Base-by-base conservation (phyloP, 2,329 filamentous ascomycete genomes). In the Aureobasidium sp. region DNA sequence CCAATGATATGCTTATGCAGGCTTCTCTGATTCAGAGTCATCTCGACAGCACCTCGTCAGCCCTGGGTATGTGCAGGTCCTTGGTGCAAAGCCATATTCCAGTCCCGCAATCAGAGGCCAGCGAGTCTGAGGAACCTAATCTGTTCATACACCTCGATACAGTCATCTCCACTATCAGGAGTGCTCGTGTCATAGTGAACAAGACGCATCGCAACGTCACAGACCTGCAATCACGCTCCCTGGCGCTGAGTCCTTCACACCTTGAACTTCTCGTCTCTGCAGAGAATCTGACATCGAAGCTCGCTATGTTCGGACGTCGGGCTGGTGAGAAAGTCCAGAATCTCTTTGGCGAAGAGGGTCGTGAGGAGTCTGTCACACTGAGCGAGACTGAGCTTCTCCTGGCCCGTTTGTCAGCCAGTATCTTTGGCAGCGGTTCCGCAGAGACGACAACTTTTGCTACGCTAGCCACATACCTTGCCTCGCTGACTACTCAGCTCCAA, bases 1-100 rank as follows among this genome's bases (percentile, higher is more conserved):
- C 90, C 0, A 88, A 92, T 70, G 85, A 91, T 68, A 77, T 92
- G 37, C 85, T 91, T 69, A 93, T 93, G 87, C 85, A 85, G 66
- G 84, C 88, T 2, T 73, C 86, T 51, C 78, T 93, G 65, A 86
- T 91, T 75, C 90, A 95, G 71, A 91, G 86, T 69, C 87, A 92
- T 67, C 82, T 96, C 17, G 92, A 96, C 64, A 90, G 86, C 63
- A 84, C 88, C 0, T 89, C 90, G 7, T 80, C 84, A 9, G 83
- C 86, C 0, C 82, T 94, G 63, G 78, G 82, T 42, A 82, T 87
- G 12, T 75, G 85, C 26, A 87, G 83, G 68, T 76, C 76, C 51
- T 82, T 92, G 77, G 82, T 94, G 0, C 84, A 90, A 71, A 80
- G 82, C 12, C 84, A 85, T 51, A 73, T 93, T 5, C 79, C 84